Base-by-base conservation (phyloP, 768 basidiomycete genomes). In the Mycena amicta region DNA sequence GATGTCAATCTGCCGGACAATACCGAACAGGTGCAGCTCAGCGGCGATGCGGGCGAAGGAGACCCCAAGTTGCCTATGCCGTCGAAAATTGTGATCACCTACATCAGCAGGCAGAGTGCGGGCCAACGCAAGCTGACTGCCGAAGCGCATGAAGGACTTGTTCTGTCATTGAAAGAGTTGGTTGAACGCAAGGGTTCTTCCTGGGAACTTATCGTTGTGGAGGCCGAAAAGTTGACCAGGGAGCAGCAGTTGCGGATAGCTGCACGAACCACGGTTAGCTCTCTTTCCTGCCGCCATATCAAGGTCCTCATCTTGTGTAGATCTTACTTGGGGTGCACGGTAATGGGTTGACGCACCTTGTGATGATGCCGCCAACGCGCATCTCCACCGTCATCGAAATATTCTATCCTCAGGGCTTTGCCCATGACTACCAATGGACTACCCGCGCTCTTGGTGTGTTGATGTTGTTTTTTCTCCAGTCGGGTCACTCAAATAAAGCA, bases 391-490 rank as follows among this genome's bases (percentile, higher is more conserved):
- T 95, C 20, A 89, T 95, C 62, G 92, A 95, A 72, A 83, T 95
- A 15, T 92, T 95, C 74, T 89, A 80, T 67, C 92, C 91, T 0
- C 77, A 71, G 2, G 93, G 92, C 0, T 94, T 92, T 68, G 87
- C 92, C 26, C 87, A 89, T 66, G 93, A 94, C 67, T 94, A 94
- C 69, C 85, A 92, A 66, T 95, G 91, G 86, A 93, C 92, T 0
- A 62, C 87, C 4, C 72, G 82, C 30, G 85, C 90, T 0, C 71
- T 94, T 12, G 90, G 52, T 51, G 26, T 5, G 54, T 46, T 18
- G 33, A n/a, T 18, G 33, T 40, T 25, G 28, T 20, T 5, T 30
- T 22, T 26, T 39, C 31, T 26, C 6, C 3, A 39, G 11, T 3
- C 5, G 5, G 25, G 22, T 29, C 26, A 16, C 13, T 12, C 2